A percentile compares a stretch with the other conserved stretches of the same genome.
Conservation (phyloP, 2,329 filamentous ascomycete genomes). For the Paraphaeosphaeria minitans region DNA sequence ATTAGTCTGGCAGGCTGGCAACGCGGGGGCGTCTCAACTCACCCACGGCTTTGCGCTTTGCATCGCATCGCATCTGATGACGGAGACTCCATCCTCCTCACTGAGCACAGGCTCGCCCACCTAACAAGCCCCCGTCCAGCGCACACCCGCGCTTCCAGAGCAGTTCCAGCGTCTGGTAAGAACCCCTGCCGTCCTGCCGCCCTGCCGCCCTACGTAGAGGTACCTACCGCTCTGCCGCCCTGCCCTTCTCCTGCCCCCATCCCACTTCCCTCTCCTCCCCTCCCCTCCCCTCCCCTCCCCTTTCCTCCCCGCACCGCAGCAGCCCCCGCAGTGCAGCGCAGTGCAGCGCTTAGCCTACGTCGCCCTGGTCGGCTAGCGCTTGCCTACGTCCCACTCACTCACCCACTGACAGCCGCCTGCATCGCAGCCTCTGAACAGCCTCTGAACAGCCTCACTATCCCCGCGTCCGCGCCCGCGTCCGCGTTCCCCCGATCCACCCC, state of each 20-base stretch:
- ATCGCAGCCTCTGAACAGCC: slow-evolving; percentile 21
- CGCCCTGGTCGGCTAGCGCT: slow-evolving; percentile 16
- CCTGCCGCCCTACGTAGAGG: too few relatives aligned
- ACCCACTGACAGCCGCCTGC: slow-evolving; percentile 17
- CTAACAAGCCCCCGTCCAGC: not conserved
- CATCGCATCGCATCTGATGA: too few relatives aligned
- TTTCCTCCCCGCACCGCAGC: slow-evolving; percentile 4
- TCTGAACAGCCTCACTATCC: slow-evolving; percentile 26
- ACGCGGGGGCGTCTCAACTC: slow-evolving; percentile 5
- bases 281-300: too few relatives aligned
- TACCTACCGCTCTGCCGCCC: too few relatives aligned
- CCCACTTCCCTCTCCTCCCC: too few relatives aligned
- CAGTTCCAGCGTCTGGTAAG: slow-evolving; percentile 13
- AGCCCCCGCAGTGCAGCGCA: slow-evolving; percentile 5
- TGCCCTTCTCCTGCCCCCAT: too few relatives aligned
- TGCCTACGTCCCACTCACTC: slow-evolving; percentile 12
- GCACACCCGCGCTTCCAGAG: slow-evolving; percentile 8
- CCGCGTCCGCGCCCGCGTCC: too few relatives aligned
- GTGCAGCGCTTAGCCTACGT: slow-evolving; percentile 16
- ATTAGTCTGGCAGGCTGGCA: too few relatives aligned
- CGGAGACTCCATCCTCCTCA: slow-evolving; percentile 18
- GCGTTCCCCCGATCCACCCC: slow-evolving; percentile 13
- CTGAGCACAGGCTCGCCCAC: slow-evolving; percentile 4
- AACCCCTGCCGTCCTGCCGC: not conserved
- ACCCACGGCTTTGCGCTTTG: slow-evolving; percentile 21